Conservation (phyloP, 805 yeast genomes). For the Clavispora phyllophila region DNA sequence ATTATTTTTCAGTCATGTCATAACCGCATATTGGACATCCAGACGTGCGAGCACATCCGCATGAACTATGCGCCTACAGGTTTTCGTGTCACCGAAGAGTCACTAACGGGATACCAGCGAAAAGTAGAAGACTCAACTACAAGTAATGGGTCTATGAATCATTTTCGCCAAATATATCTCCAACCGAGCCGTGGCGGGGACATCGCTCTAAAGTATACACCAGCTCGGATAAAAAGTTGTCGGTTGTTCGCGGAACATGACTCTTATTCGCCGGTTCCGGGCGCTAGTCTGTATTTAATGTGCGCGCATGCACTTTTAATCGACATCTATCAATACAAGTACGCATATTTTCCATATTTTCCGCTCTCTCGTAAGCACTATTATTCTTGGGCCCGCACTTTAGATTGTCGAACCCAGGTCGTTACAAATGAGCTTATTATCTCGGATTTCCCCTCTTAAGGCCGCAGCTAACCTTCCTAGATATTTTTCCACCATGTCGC, state of each 20-base stretch:
- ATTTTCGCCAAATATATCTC: too few species aligned
- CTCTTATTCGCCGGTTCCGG: constrained; percentile 2
- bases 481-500: constrained; percentile 15
- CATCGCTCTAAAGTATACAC: not conserved
- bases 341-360: constrained; percentile 1
- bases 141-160: too few species aligned
- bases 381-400: not conserved
- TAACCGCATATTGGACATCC: not conserved
- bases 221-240: not conserved
- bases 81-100: too few species aligned
- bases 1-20: too few species aligned
- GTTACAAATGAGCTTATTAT: not conserved
- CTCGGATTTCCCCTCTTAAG: not conserved
- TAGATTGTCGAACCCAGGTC: not conserved
- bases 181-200: not conserved
- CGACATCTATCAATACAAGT: not conserved
- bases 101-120: not conserved
- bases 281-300: not conserved
- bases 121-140: not conserved
- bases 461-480: constrained; percentile 10
- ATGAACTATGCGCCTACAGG: not conserved
- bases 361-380: not conserved
- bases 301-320: not conserved
- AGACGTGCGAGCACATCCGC: not conserved
- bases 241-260: constrained; percentile 1